Conservation (phyloP, 169 alveolate species). For the Besnoitia besnoiti region DNA sequence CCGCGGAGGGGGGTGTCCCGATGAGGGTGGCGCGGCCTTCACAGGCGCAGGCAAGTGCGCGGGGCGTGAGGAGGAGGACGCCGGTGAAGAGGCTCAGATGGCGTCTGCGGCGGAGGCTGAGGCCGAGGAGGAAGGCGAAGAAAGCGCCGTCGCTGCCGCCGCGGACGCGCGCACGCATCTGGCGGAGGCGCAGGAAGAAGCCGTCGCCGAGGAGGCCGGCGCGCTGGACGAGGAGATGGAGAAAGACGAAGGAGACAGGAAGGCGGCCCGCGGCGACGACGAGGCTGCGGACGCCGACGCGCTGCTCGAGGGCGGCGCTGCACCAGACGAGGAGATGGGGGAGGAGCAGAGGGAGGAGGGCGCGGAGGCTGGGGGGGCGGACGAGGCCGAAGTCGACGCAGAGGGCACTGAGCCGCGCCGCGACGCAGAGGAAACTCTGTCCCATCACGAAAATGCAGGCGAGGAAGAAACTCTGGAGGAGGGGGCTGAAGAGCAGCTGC, state of each 20-base stretch:
- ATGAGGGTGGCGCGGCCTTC: neutral
- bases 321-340: too few relatives aligned
- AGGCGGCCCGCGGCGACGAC: too few relatives aligned
- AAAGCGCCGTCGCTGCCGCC: neutral
- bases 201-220: constrained; percentile 16
- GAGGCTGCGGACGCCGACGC: too few relatives aligned
- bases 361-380: neutral
- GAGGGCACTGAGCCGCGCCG: neutral
- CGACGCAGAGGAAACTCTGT: neutral
- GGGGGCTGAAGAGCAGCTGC: neutral
- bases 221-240: constrained; percentile 4
- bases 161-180: constrained; percentile 14
- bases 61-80: neutral
- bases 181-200: constrained; percentile 3
- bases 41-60: neutral
- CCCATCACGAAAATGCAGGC: neutral
- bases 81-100: neutral
- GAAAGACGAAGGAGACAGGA: too few relatives aligned
- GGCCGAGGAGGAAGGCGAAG: neutral
- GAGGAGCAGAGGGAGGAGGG: neutral
- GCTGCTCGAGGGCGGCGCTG: too few relatives aligned
- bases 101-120: neutral
- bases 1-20: neutral
- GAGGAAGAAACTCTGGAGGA: neutral
- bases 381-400: too few relatives aligned